Base-by-base conservation (phyloP, 2,329 filamentous ascomycete genomes). In the Leptoxyphium fumago region DNA sequence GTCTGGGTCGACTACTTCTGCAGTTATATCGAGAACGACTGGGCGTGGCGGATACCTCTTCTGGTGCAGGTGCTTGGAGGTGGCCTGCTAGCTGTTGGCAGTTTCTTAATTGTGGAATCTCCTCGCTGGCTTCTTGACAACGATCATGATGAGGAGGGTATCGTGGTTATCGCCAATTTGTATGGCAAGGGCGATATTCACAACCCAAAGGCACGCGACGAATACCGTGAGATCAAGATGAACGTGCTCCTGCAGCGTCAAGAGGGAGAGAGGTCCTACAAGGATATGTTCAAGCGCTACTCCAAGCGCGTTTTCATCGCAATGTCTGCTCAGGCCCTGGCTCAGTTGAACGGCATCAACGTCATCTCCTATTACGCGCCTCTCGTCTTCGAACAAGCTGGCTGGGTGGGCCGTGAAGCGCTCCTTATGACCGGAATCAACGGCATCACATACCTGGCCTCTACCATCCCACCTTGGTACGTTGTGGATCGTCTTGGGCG, bases 1-100 rank as follows among this genome's bases (percentile, higher is more conserved):
- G 89, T 96, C 17, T 98, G 91, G 91, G 89, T 96, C 26, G 91
- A 98, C 64, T 98, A 96, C 65, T 89, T 91, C 56, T 95, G 88
- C 65, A 91, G 84, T 46, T 95, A 74, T 60, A 96, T 98, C 59
- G 65, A 85, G 49, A 84, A 72, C 55, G 71, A 96, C 61, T 74
- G 82, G 67, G 86, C 91, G 2, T 98, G 91, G 91, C 83, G 91
- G 41, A 55, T 95, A 39, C 91, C 91, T 1, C 68, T 98, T 42
- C 66, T 87, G 39, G 84, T 94, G 80, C 91, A 98, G 64, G 95
- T 91, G 58, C 63, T 93, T 40, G 96, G 98, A 88, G 91, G 91
- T 29, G 76, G 77, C 38, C 71, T 98, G 41, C 74, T 98, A 29
- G 89, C 79, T 8, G 45, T 87, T 43, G 91, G 91, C 45, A 94